Conservation (phyloP, 345 rosid species). For the Eutrema japonicum region DNA sequence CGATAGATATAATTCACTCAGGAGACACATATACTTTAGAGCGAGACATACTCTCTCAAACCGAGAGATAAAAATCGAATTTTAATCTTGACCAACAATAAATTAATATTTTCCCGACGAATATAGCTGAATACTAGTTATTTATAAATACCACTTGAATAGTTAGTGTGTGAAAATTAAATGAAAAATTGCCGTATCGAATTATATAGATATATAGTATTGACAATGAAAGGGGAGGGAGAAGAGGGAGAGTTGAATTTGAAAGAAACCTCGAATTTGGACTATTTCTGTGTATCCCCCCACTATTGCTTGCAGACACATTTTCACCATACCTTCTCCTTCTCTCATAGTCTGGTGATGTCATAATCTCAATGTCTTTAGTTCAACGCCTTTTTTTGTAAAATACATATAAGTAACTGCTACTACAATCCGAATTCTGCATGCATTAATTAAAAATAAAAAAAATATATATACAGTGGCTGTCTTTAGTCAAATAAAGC, state of each 20-base stretch:
- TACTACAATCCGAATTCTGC: conserved; percentile 12
- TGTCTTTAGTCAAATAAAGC: conserved; percentile 4
- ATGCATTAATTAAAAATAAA: conserved; percentile 15
- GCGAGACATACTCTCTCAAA: neutral
- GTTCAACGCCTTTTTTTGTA: neutral
- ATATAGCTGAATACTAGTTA: neutral
- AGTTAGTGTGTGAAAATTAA: conserved; percentile 12
- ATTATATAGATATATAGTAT: conserved; percentile 16
- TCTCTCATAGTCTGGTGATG: conserved; percentile 20
- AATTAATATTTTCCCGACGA: neutral
- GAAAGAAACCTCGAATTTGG: conserved; percentile 42
- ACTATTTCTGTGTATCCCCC: conserved; percentile 27
- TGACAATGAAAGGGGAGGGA: conserved; percentile 21
- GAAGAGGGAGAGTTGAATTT: conserved; percentile 30
- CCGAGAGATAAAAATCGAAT: neutral
- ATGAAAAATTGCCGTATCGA: neutral
- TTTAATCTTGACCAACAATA: neutral
- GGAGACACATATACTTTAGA: neutral
- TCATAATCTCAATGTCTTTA: conserved; percentile 23
- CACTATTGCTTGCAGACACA: conserved; percentile 42
- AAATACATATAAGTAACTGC: neutral
- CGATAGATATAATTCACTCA: neutral
- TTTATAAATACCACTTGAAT: neutral
- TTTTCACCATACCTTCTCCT: conserved; percentile 38
- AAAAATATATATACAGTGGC: too few species aligned